phyloP scores from a whole-genome alignment of 441 rosid genomes.

The Adansonia gregorii region DNA sequence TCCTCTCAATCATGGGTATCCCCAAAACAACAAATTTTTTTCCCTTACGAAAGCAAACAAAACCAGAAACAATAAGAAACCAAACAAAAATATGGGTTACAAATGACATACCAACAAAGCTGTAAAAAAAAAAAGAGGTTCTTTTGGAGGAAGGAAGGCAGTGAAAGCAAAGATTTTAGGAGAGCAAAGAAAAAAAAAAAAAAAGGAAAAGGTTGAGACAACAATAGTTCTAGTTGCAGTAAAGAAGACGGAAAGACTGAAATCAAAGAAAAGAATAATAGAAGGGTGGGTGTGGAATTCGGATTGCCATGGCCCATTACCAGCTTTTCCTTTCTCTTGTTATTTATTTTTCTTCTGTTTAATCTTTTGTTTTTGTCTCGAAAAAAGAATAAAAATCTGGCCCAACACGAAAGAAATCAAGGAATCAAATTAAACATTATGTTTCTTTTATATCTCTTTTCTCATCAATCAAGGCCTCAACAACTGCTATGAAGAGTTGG shows the following conservation, averaged over 20 bases:
- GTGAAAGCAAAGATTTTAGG: conserved; percentile 27
- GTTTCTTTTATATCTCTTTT: conserved; percentile 18
- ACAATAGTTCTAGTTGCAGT: conserved; percentile 42
- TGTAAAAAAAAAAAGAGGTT: conserved; percentile 21
- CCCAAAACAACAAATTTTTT: conserved; percentile 18
- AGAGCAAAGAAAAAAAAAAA: background rate
- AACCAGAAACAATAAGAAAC: conserved; percentile 4
- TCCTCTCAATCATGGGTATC: conserved; percentile 22
- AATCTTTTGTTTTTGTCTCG: background rate
- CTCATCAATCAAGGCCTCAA: conserved; percentile 30
- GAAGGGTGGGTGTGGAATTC: conserved; percentile 38
- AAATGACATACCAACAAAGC: conserved; percentile 36
- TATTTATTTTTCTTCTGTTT: background rate
- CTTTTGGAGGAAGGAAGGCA: conserved; percentile 32
- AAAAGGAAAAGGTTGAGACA: conserved; percentile 24
- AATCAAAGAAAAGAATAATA: conserved; percentile 19
- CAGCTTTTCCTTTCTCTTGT: conserved; percentile 22
- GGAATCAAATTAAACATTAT: conserved; percentile 1
- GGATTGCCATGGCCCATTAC: conserved; percentile 44
- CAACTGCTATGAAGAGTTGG: conserved; percentile 31
- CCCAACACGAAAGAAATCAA: conserved; percentile 4
- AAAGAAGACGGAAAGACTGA: conserved; percentile 53
- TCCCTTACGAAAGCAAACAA: conserved; percentile 26
- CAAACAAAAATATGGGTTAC: conserved; percentile 20
- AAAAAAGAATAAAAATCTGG: conserved; percentile 12